Conservation (phyloP, 257 asterid species). For the Orobanche coerulescens region DNA sequence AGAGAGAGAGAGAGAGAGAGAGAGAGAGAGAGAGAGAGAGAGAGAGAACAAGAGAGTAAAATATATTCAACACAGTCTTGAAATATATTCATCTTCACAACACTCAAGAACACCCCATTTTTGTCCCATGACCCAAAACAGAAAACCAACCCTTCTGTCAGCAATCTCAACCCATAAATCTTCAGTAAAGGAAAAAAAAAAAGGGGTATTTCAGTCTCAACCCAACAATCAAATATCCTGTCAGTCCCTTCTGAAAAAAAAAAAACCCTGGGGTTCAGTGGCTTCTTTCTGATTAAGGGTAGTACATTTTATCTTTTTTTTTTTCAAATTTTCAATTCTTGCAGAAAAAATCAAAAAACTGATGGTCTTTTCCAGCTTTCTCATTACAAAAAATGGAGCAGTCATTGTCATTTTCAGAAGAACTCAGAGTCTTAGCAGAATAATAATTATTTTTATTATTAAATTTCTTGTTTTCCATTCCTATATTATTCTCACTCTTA, state of each 20-base stretch:
- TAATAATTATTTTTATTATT: not conserved
- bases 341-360: slow-evolving; percentile 52
- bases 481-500: slow-evolving; percentile 17
- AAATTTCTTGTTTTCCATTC: slow-evolving; percentile 4
- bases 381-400: not conserved
- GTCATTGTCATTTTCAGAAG: slow-evolving; percentile 14
- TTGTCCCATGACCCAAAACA: slow-evolving; percentile 25
- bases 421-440: slow-evolving; percentile 6
- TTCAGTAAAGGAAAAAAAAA: slow-evolving; percentile 13
- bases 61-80: too few species aligned
- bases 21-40: too few species aligned
- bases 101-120: too few species aligned
- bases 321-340: slow-evolving; percentile 17
- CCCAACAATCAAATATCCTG: slow-evolving; percentile 24
- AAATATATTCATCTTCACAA: too few species aligned
- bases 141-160: slow-evolving; percentile 29
- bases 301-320: slow-evolving; percentile 17
- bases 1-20: too few species aligned
- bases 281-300: slow-evolving; percentile 10
- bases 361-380: slow-evolving; percentile 17
- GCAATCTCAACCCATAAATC: slow-evolving; percentile 7
- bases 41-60: too few species aligned
- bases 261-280: slow-evolving; percentile 30
- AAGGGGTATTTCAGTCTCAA: slow-evolving; percentile 14
- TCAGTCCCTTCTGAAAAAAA: slow-evolving; percentile 20